phyloP scores from a whole-genome alignment of 208 protist species.

The Angomonas deanei region DNA sequence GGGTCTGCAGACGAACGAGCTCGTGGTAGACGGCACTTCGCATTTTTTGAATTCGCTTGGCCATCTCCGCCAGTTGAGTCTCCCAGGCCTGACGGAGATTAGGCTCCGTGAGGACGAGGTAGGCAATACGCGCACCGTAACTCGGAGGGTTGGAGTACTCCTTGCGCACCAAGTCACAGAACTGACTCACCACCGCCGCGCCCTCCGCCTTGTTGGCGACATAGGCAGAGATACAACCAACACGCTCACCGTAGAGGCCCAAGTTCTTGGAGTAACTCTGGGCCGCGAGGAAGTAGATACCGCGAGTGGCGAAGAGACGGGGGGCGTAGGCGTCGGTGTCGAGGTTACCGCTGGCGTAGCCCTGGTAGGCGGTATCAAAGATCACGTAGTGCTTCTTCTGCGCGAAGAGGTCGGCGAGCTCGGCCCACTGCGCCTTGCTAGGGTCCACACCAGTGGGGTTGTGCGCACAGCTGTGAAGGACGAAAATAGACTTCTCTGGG shows the following conservation, averaged over 20 bases:
- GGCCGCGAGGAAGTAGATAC: constrained; percentile 78
- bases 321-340: constrained; percentile 90
- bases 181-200: constrained; percentile 65
- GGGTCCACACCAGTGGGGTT: constrained; percentile 99
- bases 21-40: constrained; percentile 61
- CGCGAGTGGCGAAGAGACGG: constrained; percentile 65
- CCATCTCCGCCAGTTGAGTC: constrained; percentile 86
- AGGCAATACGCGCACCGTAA: constrained; percentile 94
- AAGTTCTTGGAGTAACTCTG: constrained; percentile 99
- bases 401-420: constrained; percentile 85
- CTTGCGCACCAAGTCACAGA: constrained; percentile 86
- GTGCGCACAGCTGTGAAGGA: constrained; percentile 98
- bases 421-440: constrained; percentile 92
- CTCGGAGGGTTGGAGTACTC: constrained; percentile 95
- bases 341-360: constrained; percentile 95
- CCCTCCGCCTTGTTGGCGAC: constrained; percentile 35
- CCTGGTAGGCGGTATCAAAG: constrained; percentile 97
- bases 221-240: constrained; percentile 86
- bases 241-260: constrained; percentile 95
- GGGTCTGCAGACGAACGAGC: constrained; percentile 67
- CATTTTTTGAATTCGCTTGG: constrained; percentile 80
- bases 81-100: constrained; percentile 88
- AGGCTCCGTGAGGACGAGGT: constrained; percentile 81
- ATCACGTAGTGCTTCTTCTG: constrained; percentile 86
- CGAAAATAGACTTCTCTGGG: constrained; percentile 87